Evolutionary conservation across 345 rosid genomes (phyloP).

Genomic region (Hibiscus mutabilis): DNA sequence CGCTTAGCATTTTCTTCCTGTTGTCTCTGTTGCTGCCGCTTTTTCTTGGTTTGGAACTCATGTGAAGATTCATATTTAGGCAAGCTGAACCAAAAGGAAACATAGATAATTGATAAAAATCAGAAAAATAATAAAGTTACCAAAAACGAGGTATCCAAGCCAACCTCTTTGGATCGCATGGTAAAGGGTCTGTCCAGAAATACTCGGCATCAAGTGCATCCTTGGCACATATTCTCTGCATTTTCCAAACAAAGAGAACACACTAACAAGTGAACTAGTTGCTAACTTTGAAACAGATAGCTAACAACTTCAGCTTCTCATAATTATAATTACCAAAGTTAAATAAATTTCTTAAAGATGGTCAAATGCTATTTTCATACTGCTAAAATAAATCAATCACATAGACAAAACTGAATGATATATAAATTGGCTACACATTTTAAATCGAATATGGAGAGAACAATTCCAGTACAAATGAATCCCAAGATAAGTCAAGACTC

Average conservation of each 20-base stretch:
- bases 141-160: background rate
- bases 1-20: slow-evolving; percentile 79
- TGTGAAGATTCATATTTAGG: slow-evolving; percentile 94
- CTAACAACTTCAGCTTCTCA: background rate
- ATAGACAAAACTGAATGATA: background rate
- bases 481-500: background rate
- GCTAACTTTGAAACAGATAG: background rate
- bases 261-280: background rate
- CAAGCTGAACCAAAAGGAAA: slow-evolving; percentile 35
- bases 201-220: slow-evolving; percentile 97
- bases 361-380: background rate
- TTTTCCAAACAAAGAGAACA: slow-evolving; percentile 2
- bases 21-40: slow-evolving; percentile 86
- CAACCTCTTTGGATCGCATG: slow-evolving; percentile 92
- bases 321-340: background rate
- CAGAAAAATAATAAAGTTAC: background rate
- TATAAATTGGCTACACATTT: background rate
- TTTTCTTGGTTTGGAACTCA: slow-evolving; percentile 94
- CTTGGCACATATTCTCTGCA: slow-evolving; percentile 84
- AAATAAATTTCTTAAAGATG: background rate
- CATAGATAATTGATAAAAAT: background rate
- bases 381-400: background rate
- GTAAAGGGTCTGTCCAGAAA: slow-evolving; percentile 93
- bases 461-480: background rate
- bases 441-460: background rate